Conservation (phyloP, 2,329 filamentous ascomycete genomes). For the Rhexocercosporidium sp. region DNA sequence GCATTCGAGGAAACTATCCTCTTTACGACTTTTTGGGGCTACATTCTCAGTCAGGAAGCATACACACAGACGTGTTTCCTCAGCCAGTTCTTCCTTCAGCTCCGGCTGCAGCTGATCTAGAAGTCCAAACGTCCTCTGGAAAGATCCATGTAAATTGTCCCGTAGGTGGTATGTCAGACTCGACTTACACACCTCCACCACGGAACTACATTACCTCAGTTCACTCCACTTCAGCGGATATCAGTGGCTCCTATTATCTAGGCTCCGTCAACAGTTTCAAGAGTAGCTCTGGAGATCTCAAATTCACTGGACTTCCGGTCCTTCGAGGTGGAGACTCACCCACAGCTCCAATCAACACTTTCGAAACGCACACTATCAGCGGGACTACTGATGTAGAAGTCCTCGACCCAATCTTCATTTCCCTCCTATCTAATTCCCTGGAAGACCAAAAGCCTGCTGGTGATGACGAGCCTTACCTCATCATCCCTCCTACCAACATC, state of each 20-base stretch:
- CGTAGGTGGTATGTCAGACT: conserved; percentile 18
- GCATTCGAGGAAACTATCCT: conserved; percentile 39
- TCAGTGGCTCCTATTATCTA: conserved; percentile 37
- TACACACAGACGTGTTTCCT: conserved; percentile 32
- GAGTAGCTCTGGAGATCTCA: conserved; percentile 31
- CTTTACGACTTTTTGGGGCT: conserved; percentile 37
- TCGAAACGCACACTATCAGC: conserved; percentile 36
- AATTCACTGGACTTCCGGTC: conserved; percentile 33
- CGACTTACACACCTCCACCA: conserved; percentile 29
- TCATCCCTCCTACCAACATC: conserved; percentile 17
- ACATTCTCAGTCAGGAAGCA: conserved; percentile 34
- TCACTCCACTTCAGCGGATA: conserved; percentile 33
- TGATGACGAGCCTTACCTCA: conserved; percentile 31
- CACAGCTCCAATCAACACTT: conserved; percentile 17
- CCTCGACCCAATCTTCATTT: conserved; percentile 36
- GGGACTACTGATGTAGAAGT: conserved; percentile 33
- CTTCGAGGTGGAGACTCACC: conserved; percentile 22
- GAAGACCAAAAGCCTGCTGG: conserved; percentile 21
- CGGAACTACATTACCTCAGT: conserved; percentile 40
- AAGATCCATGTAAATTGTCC: conserved; percentile 33
- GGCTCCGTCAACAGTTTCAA: conserved; percentile 33
- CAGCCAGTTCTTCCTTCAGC: conserved; percentile 28
- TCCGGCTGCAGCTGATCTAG: conserved; percentile 36
- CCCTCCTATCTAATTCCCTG: conserved; percentile 16
- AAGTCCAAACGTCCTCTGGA: conserved; percentile 35